Conservation (phyloP, 2,329 filamentous ascomycete species). For the Blumeria hordei region DNA sequence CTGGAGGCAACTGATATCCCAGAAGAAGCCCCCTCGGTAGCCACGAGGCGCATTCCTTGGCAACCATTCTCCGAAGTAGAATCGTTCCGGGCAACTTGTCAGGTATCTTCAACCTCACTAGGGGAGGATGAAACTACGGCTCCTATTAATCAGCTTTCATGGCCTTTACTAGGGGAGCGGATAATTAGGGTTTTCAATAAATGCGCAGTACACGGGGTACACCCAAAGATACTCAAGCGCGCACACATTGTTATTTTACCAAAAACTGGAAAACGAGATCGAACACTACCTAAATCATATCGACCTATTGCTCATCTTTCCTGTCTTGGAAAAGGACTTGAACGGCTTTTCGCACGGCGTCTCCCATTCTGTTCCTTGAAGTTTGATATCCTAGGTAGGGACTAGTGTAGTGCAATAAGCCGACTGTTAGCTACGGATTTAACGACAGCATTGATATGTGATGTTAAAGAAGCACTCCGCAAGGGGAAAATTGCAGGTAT, state of each 20-base stretch:
- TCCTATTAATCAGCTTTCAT: not conserved
- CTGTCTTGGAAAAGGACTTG: not conserved
- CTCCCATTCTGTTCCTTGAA: not conserved
- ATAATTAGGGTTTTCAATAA: not conserved
- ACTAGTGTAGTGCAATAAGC: not conserved
- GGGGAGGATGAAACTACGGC: not conserved
- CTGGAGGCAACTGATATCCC: not conserved
- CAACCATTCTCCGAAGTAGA: not conserved
- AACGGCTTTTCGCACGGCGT: not conserved
- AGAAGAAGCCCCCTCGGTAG: not conserved
- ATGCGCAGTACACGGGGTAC: not conserved
- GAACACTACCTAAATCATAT: not conserved
- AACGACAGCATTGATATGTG: not conserved
- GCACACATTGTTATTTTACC: not conserved
- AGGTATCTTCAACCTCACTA: not conserved
- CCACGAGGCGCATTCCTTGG: not conserved
- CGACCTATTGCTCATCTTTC: not conserved
- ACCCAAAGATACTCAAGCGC: not conserved
- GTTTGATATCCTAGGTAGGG: not conserved
- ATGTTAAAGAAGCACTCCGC: not conserved
- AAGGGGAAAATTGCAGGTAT: not conserved
- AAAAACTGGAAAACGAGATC: not conserved
- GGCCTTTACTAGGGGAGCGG: not conserved
- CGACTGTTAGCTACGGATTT: not conserved
- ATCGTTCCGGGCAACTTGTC: not conserved